These are phyloP conservation scores for Globisporangium splendens DNA, from an alignment of 352 stramenopile genomes.

Conservation along the genomic window DNA sequence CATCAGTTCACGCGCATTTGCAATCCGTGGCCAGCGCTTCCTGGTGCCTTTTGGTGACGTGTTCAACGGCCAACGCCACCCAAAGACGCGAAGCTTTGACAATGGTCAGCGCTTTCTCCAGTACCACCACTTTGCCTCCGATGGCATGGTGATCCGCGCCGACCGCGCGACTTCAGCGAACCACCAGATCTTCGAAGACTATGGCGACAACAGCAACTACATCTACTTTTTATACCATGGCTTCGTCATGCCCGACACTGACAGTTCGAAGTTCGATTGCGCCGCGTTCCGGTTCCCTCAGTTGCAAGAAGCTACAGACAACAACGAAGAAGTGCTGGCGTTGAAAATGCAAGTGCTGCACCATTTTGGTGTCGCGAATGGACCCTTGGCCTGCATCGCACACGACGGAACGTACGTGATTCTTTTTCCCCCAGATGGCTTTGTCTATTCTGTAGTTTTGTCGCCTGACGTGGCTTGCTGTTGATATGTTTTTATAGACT, in stretches of 20 bases:
- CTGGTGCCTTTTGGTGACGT: conserved; percentile 88
- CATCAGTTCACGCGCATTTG: conserved; percentile 76
- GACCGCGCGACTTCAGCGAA: conserved; percentile 37
- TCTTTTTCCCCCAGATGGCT: too few species aligned
- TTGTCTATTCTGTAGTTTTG: neutral
- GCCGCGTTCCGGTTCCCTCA: conserved; percentile 35
- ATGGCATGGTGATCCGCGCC: conserved; percentile 55
- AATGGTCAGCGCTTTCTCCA: conserved; percentile 58
- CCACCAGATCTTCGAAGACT: conserved; percentile 92
- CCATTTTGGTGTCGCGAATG: conserved; percentile 31
- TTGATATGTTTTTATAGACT: conserved; percentile 2
- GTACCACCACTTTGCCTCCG: conserved; percentile 41
- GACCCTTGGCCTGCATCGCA: conserved; percentile 28
- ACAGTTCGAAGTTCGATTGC: conserved; percentile 75
- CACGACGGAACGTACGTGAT: conserved; percentile 20
- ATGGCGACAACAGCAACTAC: conserved; percentile 93
- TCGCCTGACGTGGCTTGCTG: too few species aligned
- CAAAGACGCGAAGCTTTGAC: conserved; percentile 17
- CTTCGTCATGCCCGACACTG: conserved; percentile 86
- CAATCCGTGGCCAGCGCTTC: conserved; percentile 62
- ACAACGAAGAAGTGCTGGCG: conserved; percentile 12
- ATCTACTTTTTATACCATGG: conserved; percentile 87
- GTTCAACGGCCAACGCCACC: conserved; percentile 73
- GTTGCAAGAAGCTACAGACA: neutral
- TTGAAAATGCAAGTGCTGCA: conserved; percentile 23